Conservation (phyloP, 2,329 filamentous ascomycete genomes). For the Cytospora paraplurivora region DNA sequence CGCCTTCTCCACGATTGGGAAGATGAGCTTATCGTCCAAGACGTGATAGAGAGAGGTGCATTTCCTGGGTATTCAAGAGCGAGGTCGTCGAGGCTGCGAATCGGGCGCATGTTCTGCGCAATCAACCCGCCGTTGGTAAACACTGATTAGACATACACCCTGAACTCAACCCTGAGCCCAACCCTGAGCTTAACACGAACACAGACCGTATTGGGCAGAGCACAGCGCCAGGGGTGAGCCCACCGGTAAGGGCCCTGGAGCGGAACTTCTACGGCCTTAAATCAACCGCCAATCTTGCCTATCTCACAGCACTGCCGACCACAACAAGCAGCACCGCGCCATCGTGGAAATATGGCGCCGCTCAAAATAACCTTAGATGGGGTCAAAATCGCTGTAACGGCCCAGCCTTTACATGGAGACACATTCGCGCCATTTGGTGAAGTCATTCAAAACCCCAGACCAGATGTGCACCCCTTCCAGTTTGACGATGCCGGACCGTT, state of each 20-base stretch:
- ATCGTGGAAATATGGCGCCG: constrained; percentile 24
- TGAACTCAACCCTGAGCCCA: no score
- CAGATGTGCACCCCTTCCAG: constrained; percentile 54
- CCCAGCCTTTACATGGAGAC: constrained; percentile 66
- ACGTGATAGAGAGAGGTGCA: no score
- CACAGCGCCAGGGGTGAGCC: no score
- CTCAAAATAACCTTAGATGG: constrained; percentile 47
- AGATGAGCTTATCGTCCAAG: no score
- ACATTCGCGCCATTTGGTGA: constrained; percentile 81
- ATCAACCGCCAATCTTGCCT: constrained; percentile 1
- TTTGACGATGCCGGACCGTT: constrained; percentile 33
- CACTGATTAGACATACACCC: no score
- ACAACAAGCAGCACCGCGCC: constrained; percentile 10
- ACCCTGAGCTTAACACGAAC: no score
- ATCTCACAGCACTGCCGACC: constrained; percentile 7
- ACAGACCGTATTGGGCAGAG: no score
- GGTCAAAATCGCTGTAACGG: constrained; percentile 52
- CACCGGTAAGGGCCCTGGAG: not conserved
- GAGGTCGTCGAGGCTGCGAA: no score
- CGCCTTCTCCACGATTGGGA: no score
- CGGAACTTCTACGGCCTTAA: constrained; percentile 2
- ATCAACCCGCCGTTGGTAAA: no score
- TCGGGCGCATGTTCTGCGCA: no score
- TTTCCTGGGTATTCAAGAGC: no score
- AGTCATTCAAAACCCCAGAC: constrained; percentile 74